phyloP scores from a whole-genome alignment of 2,329 filamentous ascomycete species.

The Pyricularia sp. region DNA sequence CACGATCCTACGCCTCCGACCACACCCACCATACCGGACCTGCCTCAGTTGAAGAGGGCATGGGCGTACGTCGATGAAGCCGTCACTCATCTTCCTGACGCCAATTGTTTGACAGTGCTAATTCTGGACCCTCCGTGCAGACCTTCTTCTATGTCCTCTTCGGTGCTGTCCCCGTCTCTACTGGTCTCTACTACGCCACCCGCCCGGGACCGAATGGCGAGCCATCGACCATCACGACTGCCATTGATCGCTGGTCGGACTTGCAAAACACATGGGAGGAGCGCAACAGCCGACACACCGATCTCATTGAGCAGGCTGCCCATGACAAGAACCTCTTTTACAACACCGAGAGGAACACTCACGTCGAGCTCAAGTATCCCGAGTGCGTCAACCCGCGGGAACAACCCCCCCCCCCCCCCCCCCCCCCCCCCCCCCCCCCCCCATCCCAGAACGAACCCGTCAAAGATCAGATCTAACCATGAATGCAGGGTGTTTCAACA shows the following conservation, averaged over 20 bases:
- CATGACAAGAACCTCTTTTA: constrained; percentile 47
- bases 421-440: too few species aligned
- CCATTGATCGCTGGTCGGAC: constrained; percentile 37
- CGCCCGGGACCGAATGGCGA: constrained; percentile 40
- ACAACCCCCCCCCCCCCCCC: too few species aligned
- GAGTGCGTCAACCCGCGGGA: constrained; percentile 37
- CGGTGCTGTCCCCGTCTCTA: constrained; percentile 32
- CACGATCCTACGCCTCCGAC: constrained; percentile 45
- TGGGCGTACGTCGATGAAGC: constrained; percentile 39
- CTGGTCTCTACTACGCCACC: constrained; percentile 38
- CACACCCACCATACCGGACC: constrained; percentile 27
- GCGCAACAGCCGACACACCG: constrained; percentile 43
- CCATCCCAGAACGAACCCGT: not conserved
- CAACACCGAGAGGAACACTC: constrained; percentile 32
- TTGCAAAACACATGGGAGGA: constrained; percentile 39
- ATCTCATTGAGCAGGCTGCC: constrained; percentile 44
- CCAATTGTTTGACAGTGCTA: not conserved
- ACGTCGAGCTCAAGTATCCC: constrained; percentile 44
- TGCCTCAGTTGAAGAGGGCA: constrained; percentile 37
- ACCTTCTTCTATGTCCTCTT: constrained; percentile 37
- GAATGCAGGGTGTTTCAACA: constrained; percentile 35
- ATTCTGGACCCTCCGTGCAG: constrained; percentile 22
- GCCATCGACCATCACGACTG: constrained; percentile 33
- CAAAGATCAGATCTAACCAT: not conserved
- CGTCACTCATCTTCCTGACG: not conserved